Base-by-base conservation (phyloP, 2,329 filamentous ascomycete species). In the Rhexocercosporidium sp. region DNA sequence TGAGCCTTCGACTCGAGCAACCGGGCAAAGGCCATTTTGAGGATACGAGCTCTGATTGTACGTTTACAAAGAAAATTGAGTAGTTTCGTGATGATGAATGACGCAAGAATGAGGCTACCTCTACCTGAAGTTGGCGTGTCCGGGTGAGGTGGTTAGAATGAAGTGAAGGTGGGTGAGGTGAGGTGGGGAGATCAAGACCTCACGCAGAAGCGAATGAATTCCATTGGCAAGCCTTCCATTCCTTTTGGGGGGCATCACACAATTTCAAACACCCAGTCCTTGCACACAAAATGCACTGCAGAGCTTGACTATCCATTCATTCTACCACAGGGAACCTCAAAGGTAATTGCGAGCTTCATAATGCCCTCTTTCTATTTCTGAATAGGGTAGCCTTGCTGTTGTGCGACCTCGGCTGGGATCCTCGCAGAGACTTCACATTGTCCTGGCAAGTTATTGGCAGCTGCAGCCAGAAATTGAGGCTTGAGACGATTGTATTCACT, bases 1-100 rank as follows among this genome's bases (percentile, higher is more conserved):
- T 85, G 83, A 3, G 79, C 79, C 60, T 79, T 81, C 72, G 79
- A 81, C 47, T 76, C 73, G 4, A 77, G 59, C 12, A 77, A 66
- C 62, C 71, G 72, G 27, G 76, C 75, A 59, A 73, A 66, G 18
- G 73, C 61, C 74, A 76, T 75, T 34, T 53, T 62, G 18, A 51
- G 12, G 3, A 51, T 16, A 29, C 14, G 12, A 14, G 12, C 8
- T 29, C 12, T 12, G 22, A 51, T 27, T 29, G 20, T 51, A 51
- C n/a, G 47, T 4, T 51, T 12, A n/a, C 20, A 16, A 3, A 27
- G 12, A 12, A 3, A 16, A 29, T n/a, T 29, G 3, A 9, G 12
- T 47, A 41, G 16, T 0, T 27, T 25, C 41, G 1, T 25, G 20
- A 25, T 57, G 54, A 7, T 41, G 31, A 25, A 11, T 25, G 31